Evolutionary conservation across 148 eudicot genomes (phyloP), one percentile per base, ranked within the genome.

Genomic region (Fagopyrum tataricum): DNA sequence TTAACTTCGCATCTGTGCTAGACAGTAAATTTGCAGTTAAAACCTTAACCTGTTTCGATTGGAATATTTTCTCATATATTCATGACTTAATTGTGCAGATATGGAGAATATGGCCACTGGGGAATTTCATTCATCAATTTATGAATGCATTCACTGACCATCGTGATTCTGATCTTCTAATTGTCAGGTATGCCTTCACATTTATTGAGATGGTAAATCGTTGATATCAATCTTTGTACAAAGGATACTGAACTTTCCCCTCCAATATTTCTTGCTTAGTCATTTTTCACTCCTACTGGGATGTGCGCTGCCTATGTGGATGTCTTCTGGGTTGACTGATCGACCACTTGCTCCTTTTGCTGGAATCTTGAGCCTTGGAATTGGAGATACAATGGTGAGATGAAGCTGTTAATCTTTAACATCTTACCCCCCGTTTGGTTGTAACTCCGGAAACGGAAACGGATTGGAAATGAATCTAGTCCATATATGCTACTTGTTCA

Each of bases 141-240:
- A 91, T 95, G 99, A 91, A 82, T 80, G 99, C 99, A 73, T 95
- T 95, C 73, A 95, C 93, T 15, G 99, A 95, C 79, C 99, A 95
- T 73, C 99, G 99, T 80, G 99, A 95, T 73, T 91, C 97, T 72
- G 99, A 95, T 80, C 81, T 90, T 81, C 93, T 95, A 58, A 79
- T 95, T 79, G 89, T 95, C 74, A 95, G 98, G 98, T 95, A 20
- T 72, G 72, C 39, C 48, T 52, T 72, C 44, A 12, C 24, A 12
- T 77, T 48, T 66, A 42, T 41, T 68, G 24, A 37, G 44, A 12
- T 21, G 37, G 42, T 11, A 52, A 18, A 53, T 73, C 21, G 41
- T 52, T 73, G 6, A 31, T 24, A 17, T 15, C 2, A 39, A 56
- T n/a, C 44, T 39, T 40, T 72, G 67, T 23, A 4, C 5, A 23